Percentiles rank a stretch among this genome's conserved stretches.
These are phyloP conservation scores for Leishmania turanica DNA, from an alignment of 208 protist species.

Conservation along the genomic window DNA sequence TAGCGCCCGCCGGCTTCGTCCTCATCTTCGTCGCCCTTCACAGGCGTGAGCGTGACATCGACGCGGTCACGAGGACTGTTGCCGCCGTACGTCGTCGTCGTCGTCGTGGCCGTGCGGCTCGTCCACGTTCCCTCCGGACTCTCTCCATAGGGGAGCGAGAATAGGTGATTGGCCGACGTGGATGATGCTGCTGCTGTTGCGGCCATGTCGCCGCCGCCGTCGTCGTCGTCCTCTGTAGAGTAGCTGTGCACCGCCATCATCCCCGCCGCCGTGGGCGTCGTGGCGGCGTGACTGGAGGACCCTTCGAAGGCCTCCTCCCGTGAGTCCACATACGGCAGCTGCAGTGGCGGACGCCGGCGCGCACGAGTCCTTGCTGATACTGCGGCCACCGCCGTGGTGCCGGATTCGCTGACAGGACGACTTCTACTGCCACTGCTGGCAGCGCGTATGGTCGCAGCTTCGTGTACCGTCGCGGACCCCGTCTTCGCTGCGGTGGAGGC, in stretches of 20 bases:
- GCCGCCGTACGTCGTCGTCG: not conserved
- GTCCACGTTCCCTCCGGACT: constrained; percentile 5
- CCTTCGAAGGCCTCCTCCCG: constrained; percentile 5
- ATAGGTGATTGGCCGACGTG: not conserved
- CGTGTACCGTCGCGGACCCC: not conserved
- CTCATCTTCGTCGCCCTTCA: not conserved
- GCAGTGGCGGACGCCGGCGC: constrained; percentile 2
- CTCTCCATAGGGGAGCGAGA: not conserved
- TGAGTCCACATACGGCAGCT: constrained; percentile 27
- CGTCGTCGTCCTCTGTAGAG: not conserved
- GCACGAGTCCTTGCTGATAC: not conserved
- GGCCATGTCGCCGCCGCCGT: not conserved
- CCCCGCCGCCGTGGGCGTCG: constrained; percentile 3
- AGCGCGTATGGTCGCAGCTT: not conserved
- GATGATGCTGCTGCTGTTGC: not conserved
- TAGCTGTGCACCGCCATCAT: not conserved
- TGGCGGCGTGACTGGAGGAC: not conserved
- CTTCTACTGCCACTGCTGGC: not conserved
- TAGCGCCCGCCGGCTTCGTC: not conserved
- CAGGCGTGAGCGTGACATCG: not conserved
- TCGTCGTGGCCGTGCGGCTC: not conserved
- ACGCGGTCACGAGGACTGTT: not conserved
- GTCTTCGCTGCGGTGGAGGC: not conserved
- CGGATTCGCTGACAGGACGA: not conserved
- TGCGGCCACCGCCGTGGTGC: not conserved